Evolutionary conservation across 768 basidiomycete species (phyloP).

Genomic region (Lactarius evosmus): DNA sequence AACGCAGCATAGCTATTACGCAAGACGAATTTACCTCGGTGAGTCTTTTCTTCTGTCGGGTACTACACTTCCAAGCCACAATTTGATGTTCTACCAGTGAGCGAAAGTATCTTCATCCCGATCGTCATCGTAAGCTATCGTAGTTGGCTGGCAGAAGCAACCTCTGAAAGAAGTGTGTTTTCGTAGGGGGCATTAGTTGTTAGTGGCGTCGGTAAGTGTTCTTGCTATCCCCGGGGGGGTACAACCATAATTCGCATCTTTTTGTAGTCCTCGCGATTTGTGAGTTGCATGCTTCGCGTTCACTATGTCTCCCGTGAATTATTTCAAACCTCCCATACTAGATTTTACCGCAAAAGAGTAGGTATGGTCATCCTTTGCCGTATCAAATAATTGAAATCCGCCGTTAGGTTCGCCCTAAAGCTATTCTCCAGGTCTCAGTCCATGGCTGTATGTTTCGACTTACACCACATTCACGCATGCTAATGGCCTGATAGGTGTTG

Average conservation of each 20-base stretch:
- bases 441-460: conserved; percentile 34
- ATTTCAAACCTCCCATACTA: conserved; percentile 25
- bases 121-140: not conserved
- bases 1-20: conserved; percentile 2
- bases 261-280: conserved; percentile 28
- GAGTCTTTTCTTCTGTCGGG: not conserved
- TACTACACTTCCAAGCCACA: not conserved
- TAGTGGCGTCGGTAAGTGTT: conserved; percentile 43
- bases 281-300: conserved; percentile 24
- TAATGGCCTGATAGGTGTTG: conserved; percentile 41
- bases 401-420: conserved; percentile 33
- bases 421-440: conserved; percentile 33
- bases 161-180: not conserved
- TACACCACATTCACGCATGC: not conserved
- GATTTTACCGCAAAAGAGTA: conserved; percentile 50
- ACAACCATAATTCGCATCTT: not conserved
- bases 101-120: not conserved
- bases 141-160: not conserved
- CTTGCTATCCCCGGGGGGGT: not conserved
- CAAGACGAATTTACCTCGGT: conserved; percentile 14
- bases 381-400: conserved; percentile 12
- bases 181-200: conserved; percentile 36
- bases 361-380: conserved; percentile 13
- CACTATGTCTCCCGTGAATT: not conserved
- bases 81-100: not conserved